Base-by-base conservation (phyloP, 1,139 yeast species). In the Yamadazyma aaseri region DNA sequence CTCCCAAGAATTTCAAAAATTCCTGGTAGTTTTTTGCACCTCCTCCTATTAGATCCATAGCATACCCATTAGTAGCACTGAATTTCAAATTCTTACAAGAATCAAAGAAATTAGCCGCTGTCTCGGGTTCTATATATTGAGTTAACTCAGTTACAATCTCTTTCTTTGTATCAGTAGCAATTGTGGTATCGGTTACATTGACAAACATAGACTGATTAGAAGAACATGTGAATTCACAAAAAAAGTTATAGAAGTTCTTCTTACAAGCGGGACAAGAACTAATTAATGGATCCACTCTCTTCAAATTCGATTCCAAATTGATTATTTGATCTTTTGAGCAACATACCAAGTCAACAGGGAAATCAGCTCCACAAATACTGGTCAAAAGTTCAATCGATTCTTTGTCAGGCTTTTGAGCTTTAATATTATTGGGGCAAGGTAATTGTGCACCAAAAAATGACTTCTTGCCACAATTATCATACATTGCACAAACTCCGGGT, bases 41-140 rank as follows among this genome's bases (percentile, higher is more conserved):
- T 7, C 98, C 98, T 5, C 98, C 98, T 32, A 92, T 83, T 33
- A 92, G 71, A 54, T 92, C 97, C 97, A 92, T 89, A 6, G 97
- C 97, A 50, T 76, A 86, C 2, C 97, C 97, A 58, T 90, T 90
- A 7, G 97, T 89, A 5, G 97, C 96, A 3, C 92, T 81, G 55
- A 92, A 90, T 59, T 90, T 89, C 55, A 92, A 84, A 43, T 83
- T 79, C 49, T 86, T 85, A 62, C 98, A 92, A 1, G 96, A 86
- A 40, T 89, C 84, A 54, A 66, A 92, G 51, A 90, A 79, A 2
- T 56, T 65, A 0, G 69, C 52, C 0, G 96, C 96, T 63, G 77
- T 76, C 1, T 49, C 51, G 1, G 78, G 71, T 39, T 75, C 76
- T 6, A 86, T 77, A 48, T 56, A 82, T 47, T 80, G 81, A 31